Evolutionary conservation across 2,329 filamentous ascomycete genomes (phyloP), one percentile per base, ranked within the genome.

Genomic region (Sporothrix pallida): DNA sequence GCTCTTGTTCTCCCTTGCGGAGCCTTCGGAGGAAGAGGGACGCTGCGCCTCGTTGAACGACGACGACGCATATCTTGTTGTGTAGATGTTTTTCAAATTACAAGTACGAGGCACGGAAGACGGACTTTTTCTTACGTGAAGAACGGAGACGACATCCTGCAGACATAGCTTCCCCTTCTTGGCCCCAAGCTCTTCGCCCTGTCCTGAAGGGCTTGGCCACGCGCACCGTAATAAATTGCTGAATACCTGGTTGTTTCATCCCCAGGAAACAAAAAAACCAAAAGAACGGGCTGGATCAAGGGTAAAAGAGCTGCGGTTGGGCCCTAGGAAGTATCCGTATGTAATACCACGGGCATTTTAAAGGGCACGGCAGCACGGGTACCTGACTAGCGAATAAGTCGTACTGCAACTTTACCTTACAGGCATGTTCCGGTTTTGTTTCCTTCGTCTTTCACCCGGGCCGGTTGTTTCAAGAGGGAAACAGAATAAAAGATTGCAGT

Each of bases 1-100:
- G 6, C 15, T 46, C 67, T n/a, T 26, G 31, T 9, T 42, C 67
- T 56, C 67, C 68, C 31, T 70, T 70, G 52, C 52, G 68, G 68
- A 70, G 52, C n/a, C 37, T 8, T 58, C 17, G 17, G 48, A 37
- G 46, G n/a, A 20, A 10, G 67, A 17, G 20, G 13, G 20, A 6
- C 8, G 23, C 67, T 70, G 67, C 67, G 67, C 67, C 67, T 70
- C 50, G n/a, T 42, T 44, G 46, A 68, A 37, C 42, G 65, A 68
- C 65, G 23, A 52, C 23, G 23, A 23, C 37, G 31, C 37, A 44
- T 23, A 65, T 46, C 23, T 65, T 10, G 52, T 20, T 12, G 9
- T 48, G 58, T 8, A n/a, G 26, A 15, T n/a, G 13, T 8, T 62
- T 17, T 63, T 20, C 37, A 65, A 46, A 46, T 65, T 46, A 3